Evolutionary conservation across 768 basidiomycete genomes (phyloP).

Genomic region (Tephrocybe sp.): DNA sequence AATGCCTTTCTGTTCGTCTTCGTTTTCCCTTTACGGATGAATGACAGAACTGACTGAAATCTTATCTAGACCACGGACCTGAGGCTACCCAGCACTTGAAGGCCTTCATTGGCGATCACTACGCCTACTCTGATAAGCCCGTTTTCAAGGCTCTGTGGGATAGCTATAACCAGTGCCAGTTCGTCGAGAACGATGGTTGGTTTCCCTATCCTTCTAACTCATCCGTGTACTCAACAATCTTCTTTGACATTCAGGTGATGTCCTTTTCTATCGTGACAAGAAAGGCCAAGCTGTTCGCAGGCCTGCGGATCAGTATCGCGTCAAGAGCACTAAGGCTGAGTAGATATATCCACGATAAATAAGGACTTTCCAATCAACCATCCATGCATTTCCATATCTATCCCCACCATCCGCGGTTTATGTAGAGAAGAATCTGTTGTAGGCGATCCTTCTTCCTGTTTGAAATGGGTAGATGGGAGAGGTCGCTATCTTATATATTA

Average conservation of each 20-base stretch:
- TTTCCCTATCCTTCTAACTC: not conserved
- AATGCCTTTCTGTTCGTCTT: conserved; percentile 51
- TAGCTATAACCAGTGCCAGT: conserved; percentile 54
- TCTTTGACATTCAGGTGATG: conserved; percentile 27
- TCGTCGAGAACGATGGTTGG: conserved; percentile 54
- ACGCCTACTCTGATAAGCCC: conserved; percentile 39
- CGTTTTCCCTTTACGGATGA: not conserved
- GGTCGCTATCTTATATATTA: not conserved
- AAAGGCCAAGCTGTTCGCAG: conserved; percentile 35
- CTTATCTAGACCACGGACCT: conserved; percentile 45
- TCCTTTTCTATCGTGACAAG: conserved; percentile 45
- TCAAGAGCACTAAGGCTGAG: conserved; percentile 7
- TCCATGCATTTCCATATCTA: not conserved
- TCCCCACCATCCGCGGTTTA: too few species aligned
- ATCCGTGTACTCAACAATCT: not conserved
- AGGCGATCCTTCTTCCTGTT: not conserved
- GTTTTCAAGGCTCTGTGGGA: conserved; percentile 49
- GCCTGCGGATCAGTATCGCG: conserved; percentile 24
- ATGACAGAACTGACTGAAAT: not conserved
- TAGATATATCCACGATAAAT: not conserved
- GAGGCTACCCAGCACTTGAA: conserved; percentile 50
- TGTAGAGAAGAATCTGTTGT: not conserved
- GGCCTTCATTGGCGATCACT: conserved; percentile 48
- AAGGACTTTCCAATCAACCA: not conserved
- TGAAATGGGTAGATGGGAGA: not conserved